Percentiles rank a stretch among this genome's conserved stretches.
Conservation (phyloP, 345 rosid species). For the Gossypium bickii region DNA sequence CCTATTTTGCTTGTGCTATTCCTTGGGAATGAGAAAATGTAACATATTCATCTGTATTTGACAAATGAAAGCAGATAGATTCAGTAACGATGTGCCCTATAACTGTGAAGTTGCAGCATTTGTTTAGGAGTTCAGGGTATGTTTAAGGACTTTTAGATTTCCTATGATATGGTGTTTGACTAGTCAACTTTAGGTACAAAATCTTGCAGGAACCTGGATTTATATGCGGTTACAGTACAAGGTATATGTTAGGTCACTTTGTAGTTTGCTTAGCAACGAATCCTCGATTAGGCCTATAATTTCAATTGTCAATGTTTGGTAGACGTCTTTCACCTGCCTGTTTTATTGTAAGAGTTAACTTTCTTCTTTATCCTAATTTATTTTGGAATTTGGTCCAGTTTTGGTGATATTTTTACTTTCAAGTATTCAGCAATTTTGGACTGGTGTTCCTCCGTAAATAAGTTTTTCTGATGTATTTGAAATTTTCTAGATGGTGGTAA, state of each 20-base stretch:
- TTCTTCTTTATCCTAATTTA: background rate
- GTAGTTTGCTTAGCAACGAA: background rate
- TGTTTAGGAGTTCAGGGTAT: background rate
- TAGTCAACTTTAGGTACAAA: background rate
- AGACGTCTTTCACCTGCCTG: background rate
- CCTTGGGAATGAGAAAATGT: slow-evolving; percentile 1
- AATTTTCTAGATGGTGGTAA: background rate
- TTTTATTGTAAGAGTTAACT: background rate
- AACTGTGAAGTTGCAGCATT: slow-evolving; percentile 1
- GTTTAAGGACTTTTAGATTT: background rate
- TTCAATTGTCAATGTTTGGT: background rate
- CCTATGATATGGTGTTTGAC: background rate
- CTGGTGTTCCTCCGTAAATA: background rate
- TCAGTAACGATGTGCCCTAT: background rate
- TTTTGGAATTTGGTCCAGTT: background rate
- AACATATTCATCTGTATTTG: background rate
- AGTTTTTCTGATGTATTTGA: background rate
- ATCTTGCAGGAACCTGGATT: background rate
- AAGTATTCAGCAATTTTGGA: background rate
- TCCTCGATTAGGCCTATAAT: background rate
- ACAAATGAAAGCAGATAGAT: background rate
- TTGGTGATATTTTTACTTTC: background rate
- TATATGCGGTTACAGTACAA: background rate
- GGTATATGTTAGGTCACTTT: background rate
- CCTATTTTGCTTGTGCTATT: background rate